These are phyloP conservation scores for Aspergillus fumigatiaffinis DNA, from an alignment of 2,329 filamentous ascomycete genomes.

Conservation along the genomic window DNA sequence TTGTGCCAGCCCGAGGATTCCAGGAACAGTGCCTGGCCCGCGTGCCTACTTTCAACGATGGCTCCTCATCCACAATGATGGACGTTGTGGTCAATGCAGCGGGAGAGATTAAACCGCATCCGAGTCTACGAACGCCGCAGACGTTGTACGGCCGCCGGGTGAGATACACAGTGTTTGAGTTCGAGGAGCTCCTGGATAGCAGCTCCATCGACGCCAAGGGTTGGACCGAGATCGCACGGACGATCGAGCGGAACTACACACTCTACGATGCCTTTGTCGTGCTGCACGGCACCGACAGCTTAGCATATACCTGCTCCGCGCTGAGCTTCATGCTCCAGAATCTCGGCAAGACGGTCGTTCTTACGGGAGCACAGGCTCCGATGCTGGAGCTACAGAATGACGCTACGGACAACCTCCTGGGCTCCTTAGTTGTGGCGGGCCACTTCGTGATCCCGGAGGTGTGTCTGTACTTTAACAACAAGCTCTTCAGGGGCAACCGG, in stretches of 20 bases:
- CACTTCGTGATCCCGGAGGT: slow-evolving; percentile 93
- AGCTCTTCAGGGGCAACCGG: slow-evolving; percentile 81
- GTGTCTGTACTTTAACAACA: slow-evolving; percentile 90
- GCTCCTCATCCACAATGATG: slow-evolving; percentile 54
- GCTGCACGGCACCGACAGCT: slow-evolving; percentile 83
- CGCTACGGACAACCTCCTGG: slow-evolving; percentile 84
- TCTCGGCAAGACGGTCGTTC: slow-evolving; percentile 82
- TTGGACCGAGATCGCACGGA: slow-evolving; percentile 77
- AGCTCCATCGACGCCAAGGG: slow-evolving; percentile 82
- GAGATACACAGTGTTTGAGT: slow-evolving; percentile 80
- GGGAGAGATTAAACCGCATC: slow-evolving; percentile 51
- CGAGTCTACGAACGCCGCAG: slow-evolving; percentile 72
- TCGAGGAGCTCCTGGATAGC: slow-evolving; percentile 78
- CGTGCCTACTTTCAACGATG: slow-evolving; percentile 81
- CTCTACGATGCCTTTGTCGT: slow-evolving; percentile 89
- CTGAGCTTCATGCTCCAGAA: slow-evolving; percentile 91
- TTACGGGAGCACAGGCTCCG: slow-evolving; percentile 78
- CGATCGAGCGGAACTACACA: slow-evolving; percentile 80
- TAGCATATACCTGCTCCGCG: slow-evolving; percentile 85
- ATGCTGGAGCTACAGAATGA: slow-evolving; percentile 91
- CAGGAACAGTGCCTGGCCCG: slow-evolving; percentile 77
- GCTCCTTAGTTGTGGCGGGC: slow-evolving; percentile 82
- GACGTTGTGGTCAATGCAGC: slow-evolving; percentile 52
- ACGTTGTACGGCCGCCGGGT: slow-evolving; percentile 78
- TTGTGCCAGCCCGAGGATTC: slow-evolving; percentile 77